A percentile compares a stretch with the other conserved stretches of the same genome.
These are phyloP conservation scores for Amyloporia xantha DNA, from an alignment of 768 basidiomycete genomes.

Conservation along the genomic window DNA sequence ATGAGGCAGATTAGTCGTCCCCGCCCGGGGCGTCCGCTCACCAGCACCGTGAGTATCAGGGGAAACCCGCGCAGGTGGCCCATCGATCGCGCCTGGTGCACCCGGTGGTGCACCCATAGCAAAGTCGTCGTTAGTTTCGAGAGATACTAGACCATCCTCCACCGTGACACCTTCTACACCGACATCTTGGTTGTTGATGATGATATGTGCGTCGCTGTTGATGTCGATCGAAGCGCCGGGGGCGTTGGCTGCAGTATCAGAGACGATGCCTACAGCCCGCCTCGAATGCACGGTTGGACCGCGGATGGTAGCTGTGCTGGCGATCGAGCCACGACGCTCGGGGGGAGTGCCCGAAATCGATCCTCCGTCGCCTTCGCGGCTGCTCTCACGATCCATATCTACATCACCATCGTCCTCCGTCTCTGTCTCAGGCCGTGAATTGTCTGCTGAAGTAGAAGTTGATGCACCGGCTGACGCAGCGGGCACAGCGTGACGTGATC, in stretches of 20 bases:
- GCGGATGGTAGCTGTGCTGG: slow-evolving; percentile 15
- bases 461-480: slow-evolving; percentile 23
- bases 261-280: slow-evolving; percentile 43
- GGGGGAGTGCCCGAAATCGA: slow-evolving; percentile 21
- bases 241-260: slow-evolving; percentile 28
- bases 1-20: slow-evolving; percentile 46
- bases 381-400: slow-evolving; percentile 41
- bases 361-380: slow-evolving; percentile 23
- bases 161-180: slow-evolving; percentile 48
- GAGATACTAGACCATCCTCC: slow-evolving; percentile 68
- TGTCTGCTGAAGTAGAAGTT: slow-evolving; percentile 33
- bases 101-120: slow-evolving; percentile 89
- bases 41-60: slow-evolving; percentile 17
- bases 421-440: slow-evolving; percentile 66
- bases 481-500: slow-evolving; percentile 11
- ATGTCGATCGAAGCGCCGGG: slow-evolving; percentile 32
- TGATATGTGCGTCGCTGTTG: slow-evolving; percentile 43
- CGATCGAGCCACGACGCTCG: slow-evolving; percentile 20
- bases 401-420: slow-evolving; percentile 73
- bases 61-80: slow-evolving; percentile 21
- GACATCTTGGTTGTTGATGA: slow-evolving; percentile 41
- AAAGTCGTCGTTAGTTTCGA: slow-evolving; percentile 82
- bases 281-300: slow-evolving; percentile 28
- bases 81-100: slow-evolving; percentile 73
- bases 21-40: slow-evolving; percentile 51